Percentiles rank a stretch among this genome's conserved stretches.
phyloP scores from a whole-genome alignment of 2,329 filamentous ascomycete species.

The Simplicillium aogashimaense region DNA sequence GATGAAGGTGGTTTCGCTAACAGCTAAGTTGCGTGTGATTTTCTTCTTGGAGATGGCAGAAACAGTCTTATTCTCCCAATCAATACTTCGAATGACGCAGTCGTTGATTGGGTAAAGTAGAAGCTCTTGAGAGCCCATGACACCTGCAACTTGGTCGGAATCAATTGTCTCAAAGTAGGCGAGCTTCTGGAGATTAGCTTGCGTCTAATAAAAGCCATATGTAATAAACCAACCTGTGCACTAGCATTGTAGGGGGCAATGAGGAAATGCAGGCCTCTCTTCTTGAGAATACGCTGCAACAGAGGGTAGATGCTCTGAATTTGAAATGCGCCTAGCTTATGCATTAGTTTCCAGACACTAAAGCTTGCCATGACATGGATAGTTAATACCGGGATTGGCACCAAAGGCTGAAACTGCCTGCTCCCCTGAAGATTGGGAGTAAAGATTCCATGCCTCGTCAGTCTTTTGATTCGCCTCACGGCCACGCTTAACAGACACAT shows the following conservation, averaged over 20 bases:
- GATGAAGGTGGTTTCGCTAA: slow-evolving; percentile 63
- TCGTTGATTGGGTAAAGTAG: slow-evolving; percentile 79
- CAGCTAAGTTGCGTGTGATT: slow-evolving; percentile 58
- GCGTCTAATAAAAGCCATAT: slow-evolving; percentile 12
- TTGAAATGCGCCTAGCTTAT: slow-evolving; percentile 52
- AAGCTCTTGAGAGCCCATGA: slow-evolving; percentile 78
- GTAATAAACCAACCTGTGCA: slow-evolving; percentile 55
- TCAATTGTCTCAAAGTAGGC: slow-evolving; percentile 66
- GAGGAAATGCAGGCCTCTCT: slow-evolving; percentile 62
- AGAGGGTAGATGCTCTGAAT: slow-evolving; percentile 66
- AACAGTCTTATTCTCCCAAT: slow-evolving; percentile 61
- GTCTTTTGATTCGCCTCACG: slow-evolving; percentile 60
- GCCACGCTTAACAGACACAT: slow-evolving; percentile 54
- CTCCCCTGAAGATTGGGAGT: slow-evolving; percentile 70
- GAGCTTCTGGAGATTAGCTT: slow-evolving; percentile 39
- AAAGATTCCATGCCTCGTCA: slow-evolving; percentile 75
- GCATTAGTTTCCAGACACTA: slow-evolving; percentile 2
- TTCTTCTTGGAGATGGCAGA: slow-evolving; percentile 53
- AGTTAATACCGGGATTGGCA: slow-evolving; percentile 52
- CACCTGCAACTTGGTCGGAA: slow-evolving; percentile 58
- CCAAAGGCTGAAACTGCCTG: slow-evolving; percentile 83
- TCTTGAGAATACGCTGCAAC: slow-evolving; percentile 63
- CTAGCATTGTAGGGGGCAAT: slow-evolving; percentile 83
- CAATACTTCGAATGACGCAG: slow-evolving; percentile 55
- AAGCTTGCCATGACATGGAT: slow-evolving; percentile 4